Percentiles rank a stretch among this genome's conserved stretches.
phyloP scores from a whole-genome alignment of 2,329 filamentous ascomycete genomes.

The Sporothrix schenckii region DNA sequence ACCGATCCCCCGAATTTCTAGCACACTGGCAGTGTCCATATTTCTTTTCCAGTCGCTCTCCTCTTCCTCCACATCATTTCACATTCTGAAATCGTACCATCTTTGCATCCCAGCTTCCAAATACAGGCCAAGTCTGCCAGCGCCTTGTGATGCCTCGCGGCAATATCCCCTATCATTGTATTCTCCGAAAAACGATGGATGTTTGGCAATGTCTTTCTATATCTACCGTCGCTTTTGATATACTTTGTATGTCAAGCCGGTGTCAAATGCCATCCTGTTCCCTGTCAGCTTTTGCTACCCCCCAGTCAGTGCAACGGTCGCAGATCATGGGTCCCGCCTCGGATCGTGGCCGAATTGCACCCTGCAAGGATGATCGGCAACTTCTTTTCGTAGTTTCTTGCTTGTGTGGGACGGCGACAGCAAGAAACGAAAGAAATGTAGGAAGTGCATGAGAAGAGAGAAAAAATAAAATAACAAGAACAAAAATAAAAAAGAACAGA shows the following conservation, averaged over 20 bases:
- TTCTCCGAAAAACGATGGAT: neutral
- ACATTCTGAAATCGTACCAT: too few species aligned
- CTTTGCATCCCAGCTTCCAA: neutral
- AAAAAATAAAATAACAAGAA: too few species aligned
- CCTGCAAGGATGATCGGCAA: conserved; percentile 1
- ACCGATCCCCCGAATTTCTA: neutral
- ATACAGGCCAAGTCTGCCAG: neutral
- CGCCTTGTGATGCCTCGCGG: neutral
- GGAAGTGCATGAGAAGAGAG: too few species aligned
- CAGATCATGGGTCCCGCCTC: neutral
- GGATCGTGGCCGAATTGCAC: neutral
- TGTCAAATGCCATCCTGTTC: neutral
- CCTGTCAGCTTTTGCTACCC: neutral
- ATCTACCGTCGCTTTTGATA: neutral
- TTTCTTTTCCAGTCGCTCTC: neutral
- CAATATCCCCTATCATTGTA: neutral
- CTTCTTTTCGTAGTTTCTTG: neutral
- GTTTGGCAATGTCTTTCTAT: conserved; percentile 2
- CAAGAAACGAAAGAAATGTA: neutral
- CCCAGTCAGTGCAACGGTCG: neutral
- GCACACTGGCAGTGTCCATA: neutral
- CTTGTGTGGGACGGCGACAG: neutral
- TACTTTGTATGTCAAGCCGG: neutral
- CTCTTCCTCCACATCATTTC: neutral
- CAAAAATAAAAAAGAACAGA: too few species aligned